Evolutionary conservation across 2,329 filamentous ascomycete genomes (phyloP).

Genomic region (Arthroderma sp.): DNA sequence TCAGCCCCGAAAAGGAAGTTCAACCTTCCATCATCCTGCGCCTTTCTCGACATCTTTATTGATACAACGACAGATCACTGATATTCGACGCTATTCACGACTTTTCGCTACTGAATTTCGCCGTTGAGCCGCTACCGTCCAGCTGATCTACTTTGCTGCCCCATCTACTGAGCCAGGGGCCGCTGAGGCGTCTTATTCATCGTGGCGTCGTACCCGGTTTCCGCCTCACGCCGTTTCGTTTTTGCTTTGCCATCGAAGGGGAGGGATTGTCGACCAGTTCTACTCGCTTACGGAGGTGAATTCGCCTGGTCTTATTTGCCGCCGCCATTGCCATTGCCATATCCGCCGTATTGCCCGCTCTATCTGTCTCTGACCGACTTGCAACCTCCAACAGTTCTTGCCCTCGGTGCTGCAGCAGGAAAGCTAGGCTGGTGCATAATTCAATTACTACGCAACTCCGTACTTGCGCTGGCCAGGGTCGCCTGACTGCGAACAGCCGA

Average conservation of each 20-base stretch:
- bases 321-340: not conserved
- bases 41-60: not conserved
- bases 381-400: too few species aligned
- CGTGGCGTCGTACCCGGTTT: not conserved
- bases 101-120: not conserved
- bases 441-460: not conserved
- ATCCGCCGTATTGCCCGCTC: too few species aligned
- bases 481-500: not conserved
- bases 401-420: too few species aligned
- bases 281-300: not conserved
- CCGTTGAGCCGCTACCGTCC: not conserved
- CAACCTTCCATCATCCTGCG: not conserved
- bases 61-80: too few species aligned
- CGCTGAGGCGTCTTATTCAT: not conserved
- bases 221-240: not conserved
- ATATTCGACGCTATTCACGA: too few species aligned
- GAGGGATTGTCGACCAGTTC: not conserved
- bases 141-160: not conserved
- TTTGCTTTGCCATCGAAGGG: not conserved
- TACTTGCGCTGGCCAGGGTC: not conserved
- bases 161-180: not conserved
- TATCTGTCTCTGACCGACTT: too few species aligned
- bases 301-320: not conserved
- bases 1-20: not conserved
- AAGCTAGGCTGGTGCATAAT: not conserved